Base-by-base conservation (phyloP, 2,329 filamentous ascomycete species). In the Penicillium sp. region DNA sequence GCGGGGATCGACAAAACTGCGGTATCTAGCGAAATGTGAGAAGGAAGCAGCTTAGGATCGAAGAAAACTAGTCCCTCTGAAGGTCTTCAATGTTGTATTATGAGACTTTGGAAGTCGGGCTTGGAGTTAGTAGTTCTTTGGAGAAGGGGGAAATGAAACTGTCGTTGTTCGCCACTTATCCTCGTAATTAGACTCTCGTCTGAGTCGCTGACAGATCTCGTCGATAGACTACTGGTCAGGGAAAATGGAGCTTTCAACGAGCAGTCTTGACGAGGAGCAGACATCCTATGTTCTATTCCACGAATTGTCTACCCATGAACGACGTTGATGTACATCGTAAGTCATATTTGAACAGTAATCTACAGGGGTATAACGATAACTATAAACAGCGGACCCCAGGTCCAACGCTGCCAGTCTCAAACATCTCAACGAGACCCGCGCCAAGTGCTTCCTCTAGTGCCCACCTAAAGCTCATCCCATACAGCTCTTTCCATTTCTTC, bases 381-480 rank as follows among this genome's bases (percentile, higher is more conserved):
- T 58, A 72, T 40, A 73, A 43, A 55, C 60, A 63, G 45, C 74
- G 66, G 22, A 82, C 74, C 13, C 76, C 82, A 37, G 76, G 68
- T 3, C 82, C 82, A 25, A 84, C 81, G 59, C 77, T 82, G 14
- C 81, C 77, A 4, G 82, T 86, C 57, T 83, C 78, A 58, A 86
- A 86, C 7, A 81, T 60, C 65, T 86, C 81, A 10, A 84, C 71
- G 22, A 83, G 59, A 3, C 82, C 82, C 18, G 78, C 77, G 1
- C 82, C 82, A 13, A 84, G 62, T 52, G 79, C 79, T 60, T 85
- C 81, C 51, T 80, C 80, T 31, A 85, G 56, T 8, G 79, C 72
- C 80, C 80, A 84, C 27, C 79, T 77, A 56, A 84, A 84, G 22
- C 70, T 68, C 67, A 84, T 66, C 0, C 82, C 82, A 54, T 78